phyloP scores from a whole-genome alignment of 495 filamentous ascomycete genomes.

The Neurospora sp. region DNA sequence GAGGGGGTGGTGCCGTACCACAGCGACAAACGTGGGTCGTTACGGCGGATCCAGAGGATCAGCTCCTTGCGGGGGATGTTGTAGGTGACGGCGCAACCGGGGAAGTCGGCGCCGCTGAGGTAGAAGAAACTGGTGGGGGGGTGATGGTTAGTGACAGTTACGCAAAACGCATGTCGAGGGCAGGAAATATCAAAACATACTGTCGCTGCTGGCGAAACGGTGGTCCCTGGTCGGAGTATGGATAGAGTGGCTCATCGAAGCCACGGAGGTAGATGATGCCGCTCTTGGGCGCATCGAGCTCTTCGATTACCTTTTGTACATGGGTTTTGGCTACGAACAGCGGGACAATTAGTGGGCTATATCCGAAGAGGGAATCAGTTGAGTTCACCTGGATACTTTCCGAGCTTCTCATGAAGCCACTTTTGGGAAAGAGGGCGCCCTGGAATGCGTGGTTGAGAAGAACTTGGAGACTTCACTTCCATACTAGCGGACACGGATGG shows the following conservation, averaged over 20 bases:
- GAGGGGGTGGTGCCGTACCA: conserved; percentile 51
- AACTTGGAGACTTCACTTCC: background rate
- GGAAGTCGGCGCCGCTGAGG: conserved; percentile 49
- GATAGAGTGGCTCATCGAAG: conserved; percentile 35
- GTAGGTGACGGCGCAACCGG: conserved; percentile 53
- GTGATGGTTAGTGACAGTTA: background rate
- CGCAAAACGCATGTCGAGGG: background rate
- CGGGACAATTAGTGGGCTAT: background rate
- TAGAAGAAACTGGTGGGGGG: conserved; percentile 49
- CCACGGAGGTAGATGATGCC: conserved; percentile 58
- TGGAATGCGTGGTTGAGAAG: background rate
- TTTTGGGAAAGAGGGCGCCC: background rate
- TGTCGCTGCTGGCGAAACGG: conserved; percentile 58
- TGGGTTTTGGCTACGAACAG: conserved; percentile 60
- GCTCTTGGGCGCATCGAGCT: conserved; percentile 43
- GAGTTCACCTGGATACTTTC: conserved; percentile 20
- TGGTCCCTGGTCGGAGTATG: conserved; percentile 50
- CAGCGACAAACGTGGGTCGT: conserved; percentile 44
- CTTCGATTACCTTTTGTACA: conserved; percentile 58
- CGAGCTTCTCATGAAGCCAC: conserved; percentile 12
- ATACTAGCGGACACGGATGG: background rate
- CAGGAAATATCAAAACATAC: conserved; percentile 15
- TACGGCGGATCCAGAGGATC: conserved; percentile 50
- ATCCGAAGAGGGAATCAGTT: background rate
- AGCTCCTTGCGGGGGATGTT: conserved; percentile 48